Conservation (phyloP, 2,329 filamentous ascomycete genomes). For the Aspergillus carbonarius region DNA sequence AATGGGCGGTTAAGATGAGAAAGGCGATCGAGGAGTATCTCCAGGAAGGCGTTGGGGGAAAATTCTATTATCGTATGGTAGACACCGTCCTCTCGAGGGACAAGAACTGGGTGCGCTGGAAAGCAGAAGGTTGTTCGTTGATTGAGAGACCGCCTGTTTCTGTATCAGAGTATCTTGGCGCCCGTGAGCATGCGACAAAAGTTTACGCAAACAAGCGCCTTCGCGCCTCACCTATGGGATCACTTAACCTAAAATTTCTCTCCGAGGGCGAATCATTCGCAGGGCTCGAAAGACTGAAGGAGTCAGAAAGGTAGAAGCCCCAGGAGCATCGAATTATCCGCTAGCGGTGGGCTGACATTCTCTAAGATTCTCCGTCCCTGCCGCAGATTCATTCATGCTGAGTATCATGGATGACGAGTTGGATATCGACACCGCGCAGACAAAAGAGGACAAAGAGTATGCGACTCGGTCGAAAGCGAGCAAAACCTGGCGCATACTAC, state of each 20-base stretch:
- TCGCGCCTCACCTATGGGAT: slow-evolving; percentile 66
- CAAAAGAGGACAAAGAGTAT: slow-evolving; percentile 58
- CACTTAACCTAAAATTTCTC: slow-evolving; percentile 76
- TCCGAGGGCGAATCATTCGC: slow-evolving; percentile 61
- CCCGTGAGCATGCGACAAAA: slow-evolving; percentile 65
- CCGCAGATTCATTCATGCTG: slow-evolving; percentile 67
- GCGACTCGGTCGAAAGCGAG: slow-evolving; percentile 74
- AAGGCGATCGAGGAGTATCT: slow-evolving; percentile 78
- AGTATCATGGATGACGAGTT: slow-evolving; percentile 78
- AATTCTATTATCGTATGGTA: slow-evolving; percentile 94
- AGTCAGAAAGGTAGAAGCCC: slow-evolving; percentile 51
- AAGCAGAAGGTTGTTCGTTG: slow-evolving; percentile 85
- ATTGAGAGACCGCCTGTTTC: slow-evolving; percentile 76
- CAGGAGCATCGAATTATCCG: not conserved
- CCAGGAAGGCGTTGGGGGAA: slow-evolving; percentile 75
- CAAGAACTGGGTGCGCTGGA: slow-evolving; percentile 99
- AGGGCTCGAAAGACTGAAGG: slow-evolving; percentile 69
- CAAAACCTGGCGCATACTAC: slow-evolving; percentile 85
- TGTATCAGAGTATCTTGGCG: slow-evolving; percentile 65
- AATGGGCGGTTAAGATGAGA: slow-evolving; percentile 81
- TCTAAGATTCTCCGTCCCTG: slow-evolving; percentile 64
- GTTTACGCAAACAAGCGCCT: slow-evolving; percentile 70
- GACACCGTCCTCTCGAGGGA: slow-evolving; percentile 93
- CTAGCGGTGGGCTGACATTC: slow-evolving; percentile 15
- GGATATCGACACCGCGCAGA: slow-evolving; percentile 78